Evolutionary conservation across 768 basidiomycete genomes (phyloP), one percentile per base, ranked within the genome.

Genomic region (Clavaria fumosa): DNA sequence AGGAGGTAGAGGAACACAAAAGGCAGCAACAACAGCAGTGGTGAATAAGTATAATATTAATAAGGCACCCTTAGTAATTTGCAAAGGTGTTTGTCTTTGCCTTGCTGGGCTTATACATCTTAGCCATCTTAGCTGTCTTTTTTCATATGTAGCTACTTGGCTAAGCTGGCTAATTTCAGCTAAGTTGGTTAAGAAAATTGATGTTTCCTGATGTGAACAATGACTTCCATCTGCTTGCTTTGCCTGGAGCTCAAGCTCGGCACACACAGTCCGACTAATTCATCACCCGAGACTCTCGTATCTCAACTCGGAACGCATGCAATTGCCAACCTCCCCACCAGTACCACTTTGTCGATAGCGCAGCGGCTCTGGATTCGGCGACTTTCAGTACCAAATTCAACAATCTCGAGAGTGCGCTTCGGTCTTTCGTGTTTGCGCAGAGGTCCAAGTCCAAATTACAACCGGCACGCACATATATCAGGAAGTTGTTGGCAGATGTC

Each of bases 301-400:
- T 75, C 83, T 3, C 85, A 90, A 44, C 75, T 99, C 38, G 89
- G 96, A 62, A 89, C 86, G 51, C 68, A 75, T 2, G 93, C 90
- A 21, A 89, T 97, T 43, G 84, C 91, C 32, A 85, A 84, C 39
- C 73, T 99, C 27, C 60, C 97, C 30, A 85, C 55, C 75, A 97
- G 28, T 90, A 97, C 3, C 95, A 99, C 59, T 99, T 97, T 55
- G 95, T 99, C 49, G 95, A 99, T 54, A 93, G 90, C 5, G 76
- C 78, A 10, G 60, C 70, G 0, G 79, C 78, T 14, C 67, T 79
- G 28, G 70, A 74, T 39, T 72, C 72, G n/a, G 72, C 64, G 53
- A 64, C 69, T 14, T 70, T 66, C 40, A 76, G 72, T 45, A 68
- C 70, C 4, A 62, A 83, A 1, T 96, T 97, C 50, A 78, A 79